Evolutionary conservation across 1,284 basidiomycete species (phyloP).

Genomic region (Trichosporon inkin): DNA sequence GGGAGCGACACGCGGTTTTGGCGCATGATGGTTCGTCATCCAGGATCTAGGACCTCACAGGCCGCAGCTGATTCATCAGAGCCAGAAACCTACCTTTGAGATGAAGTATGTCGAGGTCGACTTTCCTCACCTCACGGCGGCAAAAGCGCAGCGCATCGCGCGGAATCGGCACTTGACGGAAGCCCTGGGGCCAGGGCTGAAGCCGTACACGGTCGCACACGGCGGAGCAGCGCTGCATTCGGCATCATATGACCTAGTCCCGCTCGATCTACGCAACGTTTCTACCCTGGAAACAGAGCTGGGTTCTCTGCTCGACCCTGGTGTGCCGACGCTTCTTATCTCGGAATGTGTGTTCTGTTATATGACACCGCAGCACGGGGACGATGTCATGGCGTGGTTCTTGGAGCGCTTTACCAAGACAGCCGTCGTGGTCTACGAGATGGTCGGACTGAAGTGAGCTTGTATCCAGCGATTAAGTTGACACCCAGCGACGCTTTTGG

Average conservation of each 20-base stretch:
- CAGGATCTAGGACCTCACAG: not conserved
- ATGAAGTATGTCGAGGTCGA: constrained; percentile 78
- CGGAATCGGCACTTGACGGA: constrained; percentile 62
- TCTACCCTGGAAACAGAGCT: constrained; percentile 20
- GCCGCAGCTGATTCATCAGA: not conserved
- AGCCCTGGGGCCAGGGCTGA: constrained; percentile 10
- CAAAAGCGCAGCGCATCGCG: constrained; percentile 76
- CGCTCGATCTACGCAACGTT: constrained; percentile 64
- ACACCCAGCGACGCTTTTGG: constrained; percentile 67
- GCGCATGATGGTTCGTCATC: constrained; percentile 70
- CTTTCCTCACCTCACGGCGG: constrained; percentile 74
- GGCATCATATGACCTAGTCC: constrained; percentile 65
- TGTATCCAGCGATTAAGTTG: not conserved
- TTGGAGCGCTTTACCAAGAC: constrained; percentile 55
- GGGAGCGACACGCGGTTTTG: constrained; percentile 93
- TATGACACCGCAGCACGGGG: constrained; percentile 62
- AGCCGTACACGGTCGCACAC: constrained; percentile 43
- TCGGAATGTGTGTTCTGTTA: constrained; percentile 94
- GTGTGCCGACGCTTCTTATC: constrained; percentile 71
- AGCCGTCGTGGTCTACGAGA: constrained; percentile 70
- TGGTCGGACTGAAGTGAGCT: constrained; percentile 66
- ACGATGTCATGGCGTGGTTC: constrained; percentile 70
- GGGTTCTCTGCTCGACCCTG: constrained; percentile 57
- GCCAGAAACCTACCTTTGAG: constrained; percentile 1
- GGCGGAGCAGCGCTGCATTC: constrained; percentile 68